Conservation (phyloP, 306 rosid species). For the Begonia fuchsioides region DNA sequence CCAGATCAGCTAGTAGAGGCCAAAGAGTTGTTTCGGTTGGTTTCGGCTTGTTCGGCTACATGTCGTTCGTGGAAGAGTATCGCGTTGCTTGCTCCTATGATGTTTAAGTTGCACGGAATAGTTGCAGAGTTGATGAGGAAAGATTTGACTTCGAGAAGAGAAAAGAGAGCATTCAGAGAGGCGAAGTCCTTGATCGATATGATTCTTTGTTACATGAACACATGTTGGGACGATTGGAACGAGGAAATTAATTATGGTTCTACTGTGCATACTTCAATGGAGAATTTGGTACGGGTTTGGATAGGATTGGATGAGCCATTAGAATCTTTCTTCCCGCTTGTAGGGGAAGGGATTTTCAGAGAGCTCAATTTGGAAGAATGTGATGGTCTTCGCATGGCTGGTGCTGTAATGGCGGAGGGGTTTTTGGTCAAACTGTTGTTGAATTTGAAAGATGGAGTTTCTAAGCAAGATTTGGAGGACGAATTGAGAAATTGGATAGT, state of each 20-base stretch:
- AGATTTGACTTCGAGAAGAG: conserved; percentile 36
- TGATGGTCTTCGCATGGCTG: conserved; percentile 42
- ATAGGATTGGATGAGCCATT: conserved; percentile 22
- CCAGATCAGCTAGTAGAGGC: conserved; percentile 35
- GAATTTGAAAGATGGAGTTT: conserved; percentile 13
- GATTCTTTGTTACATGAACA: conserved; percentile 39
- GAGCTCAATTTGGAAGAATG: conserved; percentile 27
- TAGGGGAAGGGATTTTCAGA: conserved; percentile 27
- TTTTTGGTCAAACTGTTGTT: conserved; percentile 43
- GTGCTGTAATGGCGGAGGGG: conserved; percentile 39
- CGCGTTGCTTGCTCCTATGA: conserved; percentile 49
- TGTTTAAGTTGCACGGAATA: conserved; percentile 24
- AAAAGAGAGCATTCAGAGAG: conserved; percentile 50
- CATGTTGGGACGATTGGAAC: conserved; percentile 21
- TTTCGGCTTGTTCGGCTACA: conserved; percentile 45
- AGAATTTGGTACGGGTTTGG: conserved; percentile 42
- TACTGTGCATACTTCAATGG: conserved; percentile 20
- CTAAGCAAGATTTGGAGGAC: conserved; percentile 30
- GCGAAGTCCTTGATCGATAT: conserved; percentile 33
- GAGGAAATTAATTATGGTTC: conserved; percentile 17
- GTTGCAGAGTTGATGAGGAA: conserved; percentile 24
- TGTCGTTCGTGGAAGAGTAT: conserved; percentile 34
- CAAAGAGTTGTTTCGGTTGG: conserved; percentile 37
- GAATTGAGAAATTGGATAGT: conserved; percentile 48
- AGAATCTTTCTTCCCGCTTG: conserved; percentile 43